Percentiles rank a stretch among this genome's conserved stretches.
These are phyloP conservation scores for Tricholoma matsutake DNA, from an alignment of 768 basidiomycete genomes.

Conservation along the genomic window DNA sequence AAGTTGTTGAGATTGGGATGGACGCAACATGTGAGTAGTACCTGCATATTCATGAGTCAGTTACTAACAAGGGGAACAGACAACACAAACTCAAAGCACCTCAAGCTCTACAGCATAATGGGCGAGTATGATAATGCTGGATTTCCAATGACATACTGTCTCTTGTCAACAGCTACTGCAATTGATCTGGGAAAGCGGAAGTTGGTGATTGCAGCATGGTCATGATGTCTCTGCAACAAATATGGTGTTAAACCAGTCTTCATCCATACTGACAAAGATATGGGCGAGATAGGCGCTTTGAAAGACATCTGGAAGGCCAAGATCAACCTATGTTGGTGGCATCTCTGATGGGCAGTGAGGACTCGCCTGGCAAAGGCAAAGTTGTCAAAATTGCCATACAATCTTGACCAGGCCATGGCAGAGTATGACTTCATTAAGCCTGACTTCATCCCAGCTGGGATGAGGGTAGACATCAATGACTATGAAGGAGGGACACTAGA, in stretches of 20 bases:
- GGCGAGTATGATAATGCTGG: neutral
- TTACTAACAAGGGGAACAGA: neutral
- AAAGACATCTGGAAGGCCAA: neutral
- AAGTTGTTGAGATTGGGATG: conserved; percentile 5
- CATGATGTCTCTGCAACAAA: neutral
- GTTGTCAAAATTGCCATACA: neutral
- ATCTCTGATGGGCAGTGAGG: neutral
- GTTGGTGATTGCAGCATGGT: neutral
- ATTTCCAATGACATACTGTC: neutral
- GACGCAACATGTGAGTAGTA: neutral
- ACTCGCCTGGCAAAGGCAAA: neutral
- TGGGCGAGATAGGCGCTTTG: neutral
- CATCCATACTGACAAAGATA: neutral
- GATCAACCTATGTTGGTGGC: neutral
- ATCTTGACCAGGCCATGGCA: neutral
- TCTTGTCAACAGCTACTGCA: neutral
- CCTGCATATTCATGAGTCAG: neutral
- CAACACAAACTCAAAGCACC: neutral
- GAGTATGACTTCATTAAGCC: neutral
- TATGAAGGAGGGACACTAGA: neutral
- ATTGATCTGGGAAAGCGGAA: neutral
- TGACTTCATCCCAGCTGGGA: neutral
- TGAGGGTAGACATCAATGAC: neutral
- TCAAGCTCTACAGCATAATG: neutral
- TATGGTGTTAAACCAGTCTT: neutral